Conservation (phyloP, 2,329 filamentous ascomycete genomes). For the Diaporthe australafricana region DNA sequence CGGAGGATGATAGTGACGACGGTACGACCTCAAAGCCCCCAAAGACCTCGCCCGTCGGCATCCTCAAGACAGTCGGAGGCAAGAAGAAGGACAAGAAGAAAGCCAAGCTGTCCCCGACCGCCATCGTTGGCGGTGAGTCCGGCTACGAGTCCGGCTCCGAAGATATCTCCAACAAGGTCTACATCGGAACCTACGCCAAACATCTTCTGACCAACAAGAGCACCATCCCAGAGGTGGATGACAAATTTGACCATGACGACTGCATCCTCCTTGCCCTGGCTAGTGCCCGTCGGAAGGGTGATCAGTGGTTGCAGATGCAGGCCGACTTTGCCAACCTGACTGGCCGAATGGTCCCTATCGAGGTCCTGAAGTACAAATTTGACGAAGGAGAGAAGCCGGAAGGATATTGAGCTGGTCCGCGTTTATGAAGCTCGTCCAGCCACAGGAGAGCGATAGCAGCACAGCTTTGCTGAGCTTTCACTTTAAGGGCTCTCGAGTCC, state of each 20-base stretch:
- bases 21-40: not conserved
- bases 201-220: slow-evolving; percentile 4
- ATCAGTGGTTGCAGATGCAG: slow-evolving; percentile 56
- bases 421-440: not conserved
- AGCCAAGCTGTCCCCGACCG: slow-evolving; percentile 35
- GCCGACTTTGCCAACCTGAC: slow-evolving; percentile 57
- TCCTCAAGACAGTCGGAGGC: not conserved
- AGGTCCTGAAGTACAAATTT: slow-evolving; percentile 51
- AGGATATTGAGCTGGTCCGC: slow-evolving; percentile 3
- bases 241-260: slow-evolving; percentile 35
- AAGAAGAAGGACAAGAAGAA: slow-evolving; percentile 18
- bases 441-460: not conserved
- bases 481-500: not conserved
- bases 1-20: slow-evolving; percentile 2
- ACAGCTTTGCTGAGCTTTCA: not conserved
- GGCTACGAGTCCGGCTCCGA: slow-evolving; percentile 43
- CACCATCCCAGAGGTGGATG: slow-evolving; percentile 31
- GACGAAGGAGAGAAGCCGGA: slow-evolving; percentile 44
- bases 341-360: slow-evolving; percentile 53
- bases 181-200: slow-evolving; percentile 31
- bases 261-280: slow-evolving; percentile 49
- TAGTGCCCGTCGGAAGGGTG: slow-evolving; percentile 47
- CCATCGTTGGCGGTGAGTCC: slow-evolving; percentile 43
- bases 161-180: slow-evolving; percentile 26
- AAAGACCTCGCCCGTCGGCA: not conserved